Conservation (phyloP, 2,329 filamentous ascomycete genomes). For the Cercospora berteroae region DNA sequence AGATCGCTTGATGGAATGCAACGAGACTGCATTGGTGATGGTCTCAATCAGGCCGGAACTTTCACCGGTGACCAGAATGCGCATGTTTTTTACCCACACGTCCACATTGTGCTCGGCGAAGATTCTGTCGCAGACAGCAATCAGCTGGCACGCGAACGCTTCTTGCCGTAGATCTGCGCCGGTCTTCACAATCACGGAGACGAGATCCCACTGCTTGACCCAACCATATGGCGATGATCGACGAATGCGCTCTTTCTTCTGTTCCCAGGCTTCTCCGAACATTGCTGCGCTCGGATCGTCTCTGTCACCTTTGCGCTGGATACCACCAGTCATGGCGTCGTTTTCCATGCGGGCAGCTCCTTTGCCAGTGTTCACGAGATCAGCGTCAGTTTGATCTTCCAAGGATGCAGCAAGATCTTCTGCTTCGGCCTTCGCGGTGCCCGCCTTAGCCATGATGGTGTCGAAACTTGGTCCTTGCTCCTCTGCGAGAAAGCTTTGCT, state of each 20-base stretch:
- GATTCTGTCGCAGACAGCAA: slow-evolving; percentile 76
- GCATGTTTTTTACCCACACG: slow-evolving; percentile 88
- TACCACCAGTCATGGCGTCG: slow-evolving; percentile 80
- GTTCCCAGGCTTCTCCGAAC: slow-evolving; percentile 82
- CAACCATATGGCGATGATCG: slow-evolving; percentile 81
- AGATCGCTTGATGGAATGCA: slow-evolving; percentile 80
- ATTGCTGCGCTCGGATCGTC: slow-evolving; percentile 83
- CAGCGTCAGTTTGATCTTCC: slow-evolving; percentile 37
- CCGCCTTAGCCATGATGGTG: slow-evolving; percentile 73
- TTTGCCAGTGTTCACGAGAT: slow-evolving; percentile 62
- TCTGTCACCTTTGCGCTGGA: slow-evolving; percentile 75
- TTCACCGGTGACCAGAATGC: slow-evolving; percentile 80
- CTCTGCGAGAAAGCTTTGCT: slow-evolving; percentile 77
- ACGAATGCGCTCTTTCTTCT: slow-evolving; percentile 79
- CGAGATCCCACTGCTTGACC: slow-evolving; percentile 86
- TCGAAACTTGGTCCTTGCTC: slow-evolving; percentile 76
- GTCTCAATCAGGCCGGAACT: slow-evolving; percentile 83
- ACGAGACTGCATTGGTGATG: slow-evolving; percentile 83
- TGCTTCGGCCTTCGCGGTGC: slow-evolving; percentile 51
- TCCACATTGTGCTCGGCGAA: slow-evolving; percentile 72
- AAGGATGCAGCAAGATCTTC: slow-evolving; percentile 47
- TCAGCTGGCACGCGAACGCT: slow-evolving; percentile 82
- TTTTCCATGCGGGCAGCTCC: slow-evolving; percentile 85
- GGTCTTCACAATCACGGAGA: slow-evolving; percentile 86
- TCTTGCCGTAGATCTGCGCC: slow-evolving; percentile 74